A percentile compares a stretch with the other conserved stretches of the same genome.
phyloP scores from a whole-genome alignment of 768 basidiomycete species.

The Lactarius indigo region DNA sequence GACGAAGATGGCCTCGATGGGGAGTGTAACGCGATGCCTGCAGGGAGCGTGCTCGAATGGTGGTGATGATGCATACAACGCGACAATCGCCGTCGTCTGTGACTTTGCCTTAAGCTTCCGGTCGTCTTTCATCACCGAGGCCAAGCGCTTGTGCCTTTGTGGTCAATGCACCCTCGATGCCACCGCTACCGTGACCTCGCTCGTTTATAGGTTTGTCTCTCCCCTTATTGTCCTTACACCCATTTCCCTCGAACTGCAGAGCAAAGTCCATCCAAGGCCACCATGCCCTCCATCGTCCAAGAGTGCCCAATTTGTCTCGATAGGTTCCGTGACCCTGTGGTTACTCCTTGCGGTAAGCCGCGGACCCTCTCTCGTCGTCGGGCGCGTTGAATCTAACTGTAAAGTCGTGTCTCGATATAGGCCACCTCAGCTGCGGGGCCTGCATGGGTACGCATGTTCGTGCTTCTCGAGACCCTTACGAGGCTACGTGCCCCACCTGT shows the following conservation, averaged over 20 bases:
- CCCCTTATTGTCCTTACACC: background rate
- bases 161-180: conserved; percentile 1
- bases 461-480: background rate
- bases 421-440: conserved; percentile 18
- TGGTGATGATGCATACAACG: background rate
- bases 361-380: background rate
- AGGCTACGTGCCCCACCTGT: conserved; percentile 21
- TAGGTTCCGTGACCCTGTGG: conserved; percentile 9
- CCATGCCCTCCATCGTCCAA: background rate
- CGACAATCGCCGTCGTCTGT: background rate
- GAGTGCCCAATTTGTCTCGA: conserved; percentile 24
- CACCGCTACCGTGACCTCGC: background rate
- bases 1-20: conserved; percentile 19
- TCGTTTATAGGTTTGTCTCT: background rate
- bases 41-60: background rate
- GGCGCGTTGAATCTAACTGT: background rate
- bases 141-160: conserved; percentile 6
- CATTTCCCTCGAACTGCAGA: background rate
- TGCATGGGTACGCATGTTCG: conserved; percentile 12
- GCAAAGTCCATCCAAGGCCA: background rate
- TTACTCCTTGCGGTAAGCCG: conserved; percentile 21
- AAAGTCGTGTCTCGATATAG: background rate
- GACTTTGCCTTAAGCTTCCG: background rate
- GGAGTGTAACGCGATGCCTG: conserved; percentile 3
- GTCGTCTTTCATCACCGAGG: background rate